Evolutionary conservation across 768 basidiomycete species (phyloP).

Genomic region (Tephrocybe sp.): DNA sequence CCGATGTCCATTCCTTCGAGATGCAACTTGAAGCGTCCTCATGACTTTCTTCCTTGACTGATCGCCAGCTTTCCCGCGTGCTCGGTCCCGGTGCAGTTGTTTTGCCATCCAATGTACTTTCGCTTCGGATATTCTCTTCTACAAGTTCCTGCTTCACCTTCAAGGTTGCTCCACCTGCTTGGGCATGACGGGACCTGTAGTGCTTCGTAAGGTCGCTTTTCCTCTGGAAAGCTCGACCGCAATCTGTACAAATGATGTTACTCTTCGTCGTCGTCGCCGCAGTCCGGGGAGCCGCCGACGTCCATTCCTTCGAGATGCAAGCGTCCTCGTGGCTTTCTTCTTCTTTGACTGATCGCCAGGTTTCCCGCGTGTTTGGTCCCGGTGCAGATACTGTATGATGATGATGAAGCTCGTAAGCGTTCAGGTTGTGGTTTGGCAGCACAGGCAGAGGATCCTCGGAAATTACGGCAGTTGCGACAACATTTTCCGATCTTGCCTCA

Average conservation of each 20-base stretch:
- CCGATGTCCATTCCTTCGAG: too few relatives aligned
- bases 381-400: too few relatives aligned
- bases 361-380: too few relatives aligned
- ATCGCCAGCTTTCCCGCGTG: background rate
- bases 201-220: background rate
- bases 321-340: background rate
- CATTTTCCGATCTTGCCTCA: too few relatives aligned
- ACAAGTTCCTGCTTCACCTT: background rate
- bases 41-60: constrained; percentile 1
- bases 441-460: too few relatives aligned
- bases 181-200: background rate
- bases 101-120: too few relatives aligned
- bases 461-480: too few relatives aligned
- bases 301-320: too few relatives aligned
- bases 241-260: background rate
- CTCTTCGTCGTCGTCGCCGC: background rate
- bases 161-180: background rate
- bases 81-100: too few relatives aligned
- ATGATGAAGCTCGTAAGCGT: too few relatives aligned
- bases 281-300: background rate
- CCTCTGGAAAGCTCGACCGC: background rate
- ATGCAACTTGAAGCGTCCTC: background rate
- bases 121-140: too few relatives aligned
- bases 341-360: constrained; percentile 1
- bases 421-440: too few relatives aligned